These are phyloP conservation scores for Trapa incisa DNA, from an alignment of 345 rosid genomes.

Conservation along the genomic window DNA sequence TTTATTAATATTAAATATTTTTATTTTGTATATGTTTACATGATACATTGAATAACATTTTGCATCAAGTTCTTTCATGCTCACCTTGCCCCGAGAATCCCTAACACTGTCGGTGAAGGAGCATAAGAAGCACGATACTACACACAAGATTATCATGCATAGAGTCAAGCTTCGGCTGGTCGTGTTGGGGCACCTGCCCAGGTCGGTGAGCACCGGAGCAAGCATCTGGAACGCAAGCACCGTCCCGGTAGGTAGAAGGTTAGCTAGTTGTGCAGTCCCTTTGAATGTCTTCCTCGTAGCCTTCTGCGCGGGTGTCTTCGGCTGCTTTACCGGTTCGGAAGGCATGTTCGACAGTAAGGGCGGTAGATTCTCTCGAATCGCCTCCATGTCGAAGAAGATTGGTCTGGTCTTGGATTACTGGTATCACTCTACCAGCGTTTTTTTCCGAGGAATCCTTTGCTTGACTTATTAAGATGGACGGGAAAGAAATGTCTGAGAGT, in stretches of 20 bases:
- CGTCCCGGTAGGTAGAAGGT: conserved; percentile 60
- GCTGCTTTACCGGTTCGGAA: conserved; percentile 10
- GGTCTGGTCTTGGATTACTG: too few species aligned
- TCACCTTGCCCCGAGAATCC: conserved; percentile 42
- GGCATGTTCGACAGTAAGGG: neutral
- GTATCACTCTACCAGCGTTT: too few species aligned
- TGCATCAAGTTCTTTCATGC: too few species aligned
- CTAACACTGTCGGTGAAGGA: conserved; percentile 53
- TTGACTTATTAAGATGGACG: too few species aligned
- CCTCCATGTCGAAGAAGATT: neutral
- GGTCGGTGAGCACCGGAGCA: conserved; percentile 56
- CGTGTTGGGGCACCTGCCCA: conserved; percentile 42
- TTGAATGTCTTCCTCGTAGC: conserved; percentile 47
- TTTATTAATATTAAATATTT: too few species aligned
- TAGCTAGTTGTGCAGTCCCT: conserved; percentile 45
- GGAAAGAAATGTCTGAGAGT: too few species aligned
- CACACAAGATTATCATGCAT: conserved; percentile 26
- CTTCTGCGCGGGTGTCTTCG: conserved; percentile 34
- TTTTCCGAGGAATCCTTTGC: too few species aligned
- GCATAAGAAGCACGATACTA: conserved; percentile 39
- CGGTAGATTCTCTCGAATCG: neutral
- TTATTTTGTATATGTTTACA: too few species aligned
- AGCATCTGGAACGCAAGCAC: conserved; percentile 60
- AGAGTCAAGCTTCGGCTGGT: conserved; percentile 30
- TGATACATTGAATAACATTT: too few species aligned